Evolutionary conservation across 2,329 filamentous ascomycete genomes (phyloP).

Genomic region (Ascochyta rabiei): DNA sequence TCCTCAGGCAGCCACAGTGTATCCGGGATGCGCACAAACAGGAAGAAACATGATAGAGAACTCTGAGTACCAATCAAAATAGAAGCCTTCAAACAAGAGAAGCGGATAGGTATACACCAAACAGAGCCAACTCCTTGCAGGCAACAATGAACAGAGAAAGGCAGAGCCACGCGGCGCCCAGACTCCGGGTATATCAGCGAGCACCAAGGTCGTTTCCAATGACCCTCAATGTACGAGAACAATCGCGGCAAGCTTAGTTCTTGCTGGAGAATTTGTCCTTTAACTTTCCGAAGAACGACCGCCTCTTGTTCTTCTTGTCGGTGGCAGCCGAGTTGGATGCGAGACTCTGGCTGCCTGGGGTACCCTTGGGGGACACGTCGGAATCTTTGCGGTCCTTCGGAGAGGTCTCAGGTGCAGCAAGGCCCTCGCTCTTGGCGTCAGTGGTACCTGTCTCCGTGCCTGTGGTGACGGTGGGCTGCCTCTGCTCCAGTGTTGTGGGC

Average conservation of each 20-base stretch:
- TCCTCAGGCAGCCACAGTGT: constrained; percentile 12
- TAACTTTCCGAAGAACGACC: constrained; percentile 55
- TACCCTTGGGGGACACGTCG: constrained; percentile 43
- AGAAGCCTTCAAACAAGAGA: constrained; percentile 28
- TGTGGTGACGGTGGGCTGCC: constrained; percentile 49
- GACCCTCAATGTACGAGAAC: constrained; percentile 21
- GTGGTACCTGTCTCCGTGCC: constrained; percentile 46
- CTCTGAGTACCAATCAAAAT: constrained; percentile 28
- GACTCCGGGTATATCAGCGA: constrained; percentile 32
- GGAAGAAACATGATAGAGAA: constrained; percentile 6
- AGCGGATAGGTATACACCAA: constrained; percentile 46
- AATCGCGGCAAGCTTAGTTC: constrained; percentile 23
- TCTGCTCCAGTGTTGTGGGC: constrained; percentile 47
- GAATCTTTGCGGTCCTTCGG: constrained; percentile 31
- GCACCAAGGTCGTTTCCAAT: constrained; percentile 21
- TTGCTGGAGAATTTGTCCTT: constrained; percentile 55
- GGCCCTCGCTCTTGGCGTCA: constrained; percentile 22
- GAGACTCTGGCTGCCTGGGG: constrained; percentile 48
- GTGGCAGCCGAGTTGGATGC: constrained; percentile 33
- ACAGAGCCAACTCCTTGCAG: constrained; percentile 40
- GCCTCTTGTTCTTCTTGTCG: constrained; percentile 56
- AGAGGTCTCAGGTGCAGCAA: constrained; percentile 40
- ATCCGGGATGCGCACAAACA: background rate
- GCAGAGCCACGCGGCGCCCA: constrained; percentile 18
- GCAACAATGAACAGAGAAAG: constrained; percentile 35